Evolutionary conservation across 495 filamentous ascomycete species (phyloP), one percentile per base, ranked within the genome.

Genomic region (Talaromyces thailandensis): DNA sequence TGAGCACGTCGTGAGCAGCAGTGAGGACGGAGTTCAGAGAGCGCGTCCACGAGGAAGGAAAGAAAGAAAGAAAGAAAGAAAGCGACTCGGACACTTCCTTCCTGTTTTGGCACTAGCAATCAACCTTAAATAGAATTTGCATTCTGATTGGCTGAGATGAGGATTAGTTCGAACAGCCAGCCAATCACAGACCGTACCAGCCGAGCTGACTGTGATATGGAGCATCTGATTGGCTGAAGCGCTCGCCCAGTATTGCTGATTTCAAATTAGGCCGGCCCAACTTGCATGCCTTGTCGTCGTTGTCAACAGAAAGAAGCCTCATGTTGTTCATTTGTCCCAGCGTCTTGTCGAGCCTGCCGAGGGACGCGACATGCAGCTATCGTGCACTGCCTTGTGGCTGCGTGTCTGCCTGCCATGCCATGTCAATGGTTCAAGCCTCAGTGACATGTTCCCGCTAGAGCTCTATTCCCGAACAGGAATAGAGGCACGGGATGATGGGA

Each of bases 31-130:
- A 48, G 43, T 48, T 4, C 5, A 7, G n/a, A 45, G 32, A 37
- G 29, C 16, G 14, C 5, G 40, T 21, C 14, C 5, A 45, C 4
- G 57, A 60, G 11, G 21, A 40, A n/a, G 21, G 40, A 60, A 59
- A 48, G 32, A 14, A n/a, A 12, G 40, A 60, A 59, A 48, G 32
- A 14, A 60, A 4, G 21, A 40, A n/a, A 12, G 40, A 60, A 59
- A 48, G 32, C 5, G 51, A 55, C 51, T 55, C 51, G 51, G 51
- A 55, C 26, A 26, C 51, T 55, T 55, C 51, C 26, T 55, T 55
- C 51, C 51, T 53, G 23, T 28, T 4, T 28, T 25, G 51, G 51
- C 23, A 55, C 23, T 25, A 55, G 26, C 9, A 12, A 11, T 16
- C 50, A 28, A 28, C 16, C 16, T 25, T 55, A 55, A 14, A 25